A percentile compares a stretch with the other conserved stretches of the same genome.
These are phyloP conservation scores for Alternaria consortialis DNA, from an alignment of 2,329 filamentous ascomycete species.

Conservation along the genomic window DNA sequence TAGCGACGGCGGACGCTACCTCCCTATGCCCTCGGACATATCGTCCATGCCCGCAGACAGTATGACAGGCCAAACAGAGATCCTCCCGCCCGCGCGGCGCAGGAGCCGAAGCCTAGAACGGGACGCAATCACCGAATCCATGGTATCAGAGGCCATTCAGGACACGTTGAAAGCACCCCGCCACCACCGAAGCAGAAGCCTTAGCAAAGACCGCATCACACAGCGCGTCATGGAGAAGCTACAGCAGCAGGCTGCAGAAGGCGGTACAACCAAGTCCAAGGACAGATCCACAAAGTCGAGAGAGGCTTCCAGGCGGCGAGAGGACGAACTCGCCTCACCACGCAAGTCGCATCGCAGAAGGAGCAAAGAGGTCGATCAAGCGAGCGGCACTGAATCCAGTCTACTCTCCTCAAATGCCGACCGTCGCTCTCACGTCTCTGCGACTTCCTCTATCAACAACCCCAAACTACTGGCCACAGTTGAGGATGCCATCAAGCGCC, in stretches of 20 bases:
- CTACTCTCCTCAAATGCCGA: constrained; percentile 67
- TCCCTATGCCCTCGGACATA: constrained; percentile 80
- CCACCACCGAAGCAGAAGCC: constrained; percentile 67
- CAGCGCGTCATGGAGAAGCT: constrained; percentile 76
- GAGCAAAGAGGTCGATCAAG: constrained; percentile 59
- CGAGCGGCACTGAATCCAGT: constrained; percentile 67
- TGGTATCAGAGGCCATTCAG: constrained; percentile 24
- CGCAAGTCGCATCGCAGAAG: constrained; percentile 50
- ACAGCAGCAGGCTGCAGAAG: constrained; percentile 59
- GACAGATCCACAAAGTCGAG: constrained; percentile 22
- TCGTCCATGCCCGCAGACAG: constrained; percentile 82
- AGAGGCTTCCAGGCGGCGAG: constrained; percentile 30
- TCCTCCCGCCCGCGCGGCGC: constrained; percentile 56
- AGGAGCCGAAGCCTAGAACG: constrained; percentile 62
- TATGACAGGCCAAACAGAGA: constrained; percentile 67
- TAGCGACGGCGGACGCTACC: constrained; percentile 69
- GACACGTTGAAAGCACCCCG: constrained; percentile 67
- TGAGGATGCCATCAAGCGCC: constrained; percentile 87
- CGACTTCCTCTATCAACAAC: constrained; percentile 82
- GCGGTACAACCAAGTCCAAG: constrained; percentile 43
- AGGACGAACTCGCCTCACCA: constrained; percentile 41
- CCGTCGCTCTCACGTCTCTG: constrained; percentile 61
- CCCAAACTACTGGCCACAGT: constrained; percentile 90
- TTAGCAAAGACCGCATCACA: constrained; percentile 72
- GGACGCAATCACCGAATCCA: constrained; percentile 41